A percentile compares a stretch with the other conserved stretches of the same genome.
Evolutionary conservation across 2,329 filamentous ascomycete genomes (phyloP).

Genomic region (Cladorrhinum sp.): DNA sequence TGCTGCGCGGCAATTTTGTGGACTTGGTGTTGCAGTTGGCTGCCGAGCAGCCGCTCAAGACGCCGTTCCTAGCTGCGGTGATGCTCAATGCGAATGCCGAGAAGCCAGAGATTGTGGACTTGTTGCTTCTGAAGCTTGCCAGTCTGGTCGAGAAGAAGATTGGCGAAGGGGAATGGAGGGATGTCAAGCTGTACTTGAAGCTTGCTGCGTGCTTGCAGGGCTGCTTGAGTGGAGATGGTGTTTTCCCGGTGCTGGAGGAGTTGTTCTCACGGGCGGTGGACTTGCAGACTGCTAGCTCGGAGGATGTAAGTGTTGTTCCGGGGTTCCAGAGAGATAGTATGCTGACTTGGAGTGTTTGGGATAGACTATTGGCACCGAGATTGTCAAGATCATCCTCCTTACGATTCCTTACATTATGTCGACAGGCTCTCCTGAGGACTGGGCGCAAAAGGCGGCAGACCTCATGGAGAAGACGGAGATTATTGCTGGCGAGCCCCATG

Average conservation of each 20-base stretch:
- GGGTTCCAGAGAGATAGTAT: neutral
- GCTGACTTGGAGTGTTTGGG: conserved; percentile 8
- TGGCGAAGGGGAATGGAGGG: conserved; percentile 75
- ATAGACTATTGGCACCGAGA: conserved; percentile 70
- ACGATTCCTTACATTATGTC: conserved; percentile 89
- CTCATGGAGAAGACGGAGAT: conserved; percentile 93
- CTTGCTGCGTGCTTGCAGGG: conserved; percentile 85
- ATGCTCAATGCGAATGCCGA: conserved; percentile 75
- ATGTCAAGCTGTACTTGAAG: conserved; percentile 85
- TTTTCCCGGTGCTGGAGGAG: conserved; percentile 82
- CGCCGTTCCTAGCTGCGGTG: conserved; percentile 86
- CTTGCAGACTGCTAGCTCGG: conserved; percentile 85
- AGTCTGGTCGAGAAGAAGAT: conserved; percentile 65
- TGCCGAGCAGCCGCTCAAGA: conserved; percentile 92
- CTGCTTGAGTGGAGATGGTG: conserved; percentile 75
- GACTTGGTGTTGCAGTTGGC: conserved; percentile 72
- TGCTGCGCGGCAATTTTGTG: conserved; percentile 69
- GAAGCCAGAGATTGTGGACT: conserved; percentile 69
- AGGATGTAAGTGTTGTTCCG: conserved; percentile 65
- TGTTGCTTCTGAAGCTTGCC: conserved; percentile 64
- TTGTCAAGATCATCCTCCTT: conserved; percentile 94
- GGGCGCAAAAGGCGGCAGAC: conserved; percentile 69
- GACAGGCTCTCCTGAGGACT: conserved; percentile 60
- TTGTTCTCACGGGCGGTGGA: conserved; percentile 91
- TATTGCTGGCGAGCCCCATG: conserved; percentile 83